Percentiles rank a stretch among this genome's conserved stretches.
These are phyloP conservation scores for Leishmania gerbilli DNA, from an alignment of 208 protist genomes.

Conservation along the genomic window DNA sequence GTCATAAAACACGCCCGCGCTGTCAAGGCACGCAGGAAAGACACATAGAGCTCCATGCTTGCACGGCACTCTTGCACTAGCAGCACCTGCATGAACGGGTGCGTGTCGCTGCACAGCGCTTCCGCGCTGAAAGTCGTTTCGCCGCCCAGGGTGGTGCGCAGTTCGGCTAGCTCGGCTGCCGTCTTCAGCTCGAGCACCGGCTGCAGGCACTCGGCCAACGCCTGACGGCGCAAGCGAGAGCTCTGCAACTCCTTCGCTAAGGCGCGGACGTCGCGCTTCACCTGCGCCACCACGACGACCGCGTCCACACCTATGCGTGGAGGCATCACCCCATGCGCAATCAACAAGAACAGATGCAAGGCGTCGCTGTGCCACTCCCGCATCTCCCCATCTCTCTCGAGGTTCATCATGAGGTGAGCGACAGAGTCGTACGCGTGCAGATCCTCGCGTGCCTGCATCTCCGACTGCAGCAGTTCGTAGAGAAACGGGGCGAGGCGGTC, in stretches of 20 bases:
- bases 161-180: conserved; percentile 43
- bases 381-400: conserved; percentile 44
- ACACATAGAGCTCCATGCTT: conserved; percentile 55
- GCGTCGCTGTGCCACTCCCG: conserved; percentile 39
- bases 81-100: conserved; percentile 72
- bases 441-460: conserved; percentile 22
- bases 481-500: conserved; percentile 18
- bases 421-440: conserved; percentile 33
- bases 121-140: conserved; percentile 71
- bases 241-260: conserved; percentile 67
- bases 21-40: conserved; percentile 54
- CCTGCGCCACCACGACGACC: conserved; percentile 59
- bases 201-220: conserved; percentile 63
- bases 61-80: conserved; percentile 71
- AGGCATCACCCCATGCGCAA: conserved; percentile 55
- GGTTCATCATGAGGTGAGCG: conserved; percentile 72
- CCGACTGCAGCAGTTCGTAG: conserved; percentile 24
- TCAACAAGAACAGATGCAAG: conserved; percentile 50
- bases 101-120: conserved; percentile 36
- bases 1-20: conserved; percentile 24
- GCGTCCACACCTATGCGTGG: conserved; percentile 76
- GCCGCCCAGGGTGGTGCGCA: conserved; percentile 50
- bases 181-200: conserved; percentile 73
- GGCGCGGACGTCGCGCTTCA: conserved; percentile 55
- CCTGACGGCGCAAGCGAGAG: conserved; percentile 58